Evolutionary conservation across 2,329 filamentous ascomycete genomes (phyloP).

Genomic region (Mycosphaerelloides madeirae): DNA sequence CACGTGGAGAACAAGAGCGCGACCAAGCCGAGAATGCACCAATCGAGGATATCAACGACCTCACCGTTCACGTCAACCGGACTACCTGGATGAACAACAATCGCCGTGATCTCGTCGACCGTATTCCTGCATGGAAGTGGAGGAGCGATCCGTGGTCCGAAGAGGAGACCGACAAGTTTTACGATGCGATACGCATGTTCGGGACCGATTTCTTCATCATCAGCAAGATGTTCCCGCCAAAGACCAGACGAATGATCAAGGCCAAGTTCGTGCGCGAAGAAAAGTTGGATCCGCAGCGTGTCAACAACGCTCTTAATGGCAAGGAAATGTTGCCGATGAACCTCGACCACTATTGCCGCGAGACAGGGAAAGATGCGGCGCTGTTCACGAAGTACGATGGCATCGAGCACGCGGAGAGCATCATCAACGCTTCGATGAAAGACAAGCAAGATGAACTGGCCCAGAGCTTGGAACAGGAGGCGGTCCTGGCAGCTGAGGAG

Average conservation of each 20-base stretch:
- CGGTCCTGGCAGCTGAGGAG: conserved; percentile 31
- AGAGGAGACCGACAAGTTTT: conserved; percentile 70
- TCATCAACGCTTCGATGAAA: conserved; percentile 28
- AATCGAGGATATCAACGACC: conserved; percentile 68
- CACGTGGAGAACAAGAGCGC: conserved; percentile 60
- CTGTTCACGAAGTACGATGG: conserved; percentile 35
- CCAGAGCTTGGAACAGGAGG: conserved; percentile 32
- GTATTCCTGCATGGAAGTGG: conserved; percentile 36
- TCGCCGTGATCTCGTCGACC: conserved; percentile 44
- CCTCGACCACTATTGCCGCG: conserved; percentile 38
- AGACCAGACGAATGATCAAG: conserved; percentile 70
- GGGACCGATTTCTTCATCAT: conserved; percentile 83
- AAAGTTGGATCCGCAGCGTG: conserved; percentile 56
- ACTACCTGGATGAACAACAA: conserved; percentile 63
- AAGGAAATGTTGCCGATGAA: conserved; percentile 36
- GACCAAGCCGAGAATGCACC: conserved; percentile 41
- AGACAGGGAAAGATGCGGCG: conserved; percentile 34
- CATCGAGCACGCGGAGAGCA: conserved; percentile 32
- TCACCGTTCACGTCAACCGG: conserved; percentile 66
- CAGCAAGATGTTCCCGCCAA: conserved; percentile 66
- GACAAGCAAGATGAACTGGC: conserved; percentile 32
- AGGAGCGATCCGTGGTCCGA: conserved; percentile 65
- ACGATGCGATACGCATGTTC: conserved; percentile 68
- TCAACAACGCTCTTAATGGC: conserved; percentile 58
- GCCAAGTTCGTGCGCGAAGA: conserved; percentile 80